Base-by-base conservation (phyloP, 192 early-diverging fungal species). In the Coemansia sp. region DNA sequence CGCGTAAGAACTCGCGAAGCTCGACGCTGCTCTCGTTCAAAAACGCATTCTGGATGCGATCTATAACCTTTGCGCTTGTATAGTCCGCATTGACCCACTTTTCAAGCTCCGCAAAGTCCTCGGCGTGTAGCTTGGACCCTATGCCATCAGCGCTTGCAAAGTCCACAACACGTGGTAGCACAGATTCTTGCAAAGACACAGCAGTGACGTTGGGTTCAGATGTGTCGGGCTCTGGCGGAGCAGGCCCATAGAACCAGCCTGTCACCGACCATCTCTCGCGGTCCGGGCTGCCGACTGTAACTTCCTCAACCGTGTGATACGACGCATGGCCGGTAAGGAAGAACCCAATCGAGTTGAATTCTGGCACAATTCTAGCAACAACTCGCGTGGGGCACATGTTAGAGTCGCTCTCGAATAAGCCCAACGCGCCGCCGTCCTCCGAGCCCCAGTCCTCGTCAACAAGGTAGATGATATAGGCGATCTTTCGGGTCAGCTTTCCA, bases 381-480 rank as follows among this genome's bases (percentile, higher is more conserved):
- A 85, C 76, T 19, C 81, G 46, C 2, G 71, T 61, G 0, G 88
- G 88, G 41, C 84, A 71, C n/a, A 83, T 74, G 32, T 71, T 45
- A 19, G 61, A 59, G 48, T 86, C 74, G 38, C 76, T 86, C 15
- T 46, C 75, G 63, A 89, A 89, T n/a, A 91, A 67, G 20, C 87
- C 87, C 53, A 91, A 67, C 0, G 84, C 70, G 0, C 89, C 89
- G 23, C 89, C 89, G 25, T 91, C 86, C 45, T 72, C 81, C n/a
- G 41, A 46, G n/a, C 62, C 62, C 89, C 89, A 91, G 35, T 85
- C 76, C 35, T 87, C 81, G 43, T 88, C 86, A 17, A 89, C 87
- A 52, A 91, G 67, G 52, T 91, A 91, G 7, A 91, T 81, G 46
- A 91, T 91, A 68, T 89, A 91, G 2, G 89, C 89, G 25, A 91